Base-by-base conservation (phyloP, 768 basidiomycete genomes). In the Mycena pura region DNA sequence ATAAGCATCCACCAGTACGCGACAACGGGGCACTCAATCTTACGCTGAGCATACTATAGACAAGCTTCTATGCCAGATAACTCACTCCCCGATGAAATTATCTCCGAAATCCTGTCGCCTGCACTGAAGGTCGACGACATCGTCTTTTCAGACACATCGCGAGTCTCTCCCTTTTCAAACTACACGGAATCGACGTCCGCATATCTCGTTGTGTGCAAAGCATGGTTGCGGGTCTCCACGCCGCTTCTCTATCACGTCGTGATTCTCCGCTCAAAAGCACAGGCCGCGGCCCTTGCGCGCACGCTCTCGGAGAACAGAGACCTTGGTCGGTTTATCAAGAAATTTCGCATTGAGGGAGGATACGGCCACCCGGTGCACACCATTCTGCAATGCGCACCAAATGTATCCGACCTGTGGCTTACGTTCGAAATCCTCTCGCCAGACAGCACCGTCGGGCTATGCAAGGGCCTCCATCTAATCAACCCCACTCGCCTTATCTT, bases 301-400 rank as follows among this genome's bases (percentile, higher is more conserved):
- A 17, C 38, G 38, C 15, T 39, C 14, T 15, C 14, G 38, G 19
- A 39, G 38, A 39, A 39, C 15, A 5, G 14, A 17, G 38, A 39
- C 15, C 38, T 17, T 39, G 38, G 38, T 6, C 38, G 38, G 5
- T 39, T 39, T n/a, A 17, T 39, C 54, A 45, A 46, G 36, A 45
- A 25, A 45, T 43, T 39, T 8, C 38, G 38, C 38, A n/a, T 39
- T n/a, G 38, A 39, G 38, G 38, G 66, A 68, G 6, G 73, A 66
- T 21, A 45, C 72, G 25, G 54, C 60, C 15, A 66, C 69, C 44
- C 63, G 63, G 19, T 63, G 62, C n/a, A 60, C 66, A 27, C 50
- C 65, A 36, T 39, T 17, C 14, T 51, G 32, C 72, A 73, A 39
- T 15, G 17, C 9, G 17, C 38, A n/a, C 38, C 38, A 5, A 7